Conservation (phyloP, 208 protist species). For the Acanthamoeba quina region DNA sequence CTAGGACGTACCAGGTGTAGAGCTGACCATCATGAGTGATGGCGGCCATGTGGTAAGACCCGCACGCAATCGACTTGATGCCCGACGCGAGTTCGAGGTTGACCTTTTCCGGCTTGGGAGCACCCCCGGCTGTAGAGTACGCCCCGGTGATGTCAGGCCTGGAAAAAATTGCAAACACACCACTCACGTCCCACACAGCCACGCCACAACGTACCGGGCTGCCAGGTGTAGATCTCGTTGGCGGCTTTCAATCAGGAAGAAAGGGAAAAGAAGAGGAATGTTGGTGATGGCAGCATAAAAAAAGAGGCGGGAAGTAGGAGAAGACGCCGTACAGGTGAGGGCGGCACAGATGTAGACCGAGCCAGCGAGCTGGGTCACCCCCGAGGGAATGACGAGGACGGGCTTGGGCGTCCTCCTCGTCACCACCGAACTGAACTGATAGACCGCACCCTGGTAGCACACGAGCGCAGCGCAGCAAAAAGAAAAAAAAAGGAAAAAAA, state of each 20-base stretch:
- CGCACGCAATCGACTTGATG: not conserved
- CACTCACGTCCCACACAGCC: too few relatives aligned
- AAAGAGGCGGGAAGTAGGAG: not conserved
- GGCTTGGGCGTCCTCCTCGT: not conserved
- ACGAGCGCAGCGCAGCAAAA: too few relatives aligned
- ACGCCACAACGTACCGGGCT: not conserved
- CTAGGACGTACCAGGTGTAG: constrained; percentile 58
- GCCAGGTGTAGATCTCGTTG: constrained; percentile 4
- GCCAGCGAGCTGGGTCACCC: not conserved
- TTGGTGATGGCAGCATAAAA: not conserved
- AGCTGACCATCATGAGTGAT: constrained; percentile 3
- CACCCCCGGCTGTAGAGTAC: not conserved
- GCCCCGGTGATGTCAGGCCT: too few relatives aligned
- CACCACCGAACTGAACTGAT: not conserved
- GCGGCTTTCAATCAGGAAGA: not conserved
- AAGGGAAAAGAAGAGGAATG: not conserved
- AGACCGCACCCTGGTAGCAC: not conserved
- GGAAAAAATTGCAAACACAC: too few relatives aligned
- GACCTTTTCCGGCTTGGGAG: not conserved
- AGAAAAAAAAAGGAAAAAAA: too few relatives aligned
- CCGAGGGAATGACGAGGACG: not conserved
- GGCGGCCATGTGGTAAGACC: not conserved
- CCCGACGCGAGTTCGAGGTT: not conserved
- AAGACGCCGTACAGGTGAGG: not conserved
- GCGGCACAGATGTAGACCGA: not conserved